These are phyloP conservation scores for Venturia effusa DNA, from an alignment of 2,329 filamentous ascomycete species.

Conservation along the genomic window DNA sequence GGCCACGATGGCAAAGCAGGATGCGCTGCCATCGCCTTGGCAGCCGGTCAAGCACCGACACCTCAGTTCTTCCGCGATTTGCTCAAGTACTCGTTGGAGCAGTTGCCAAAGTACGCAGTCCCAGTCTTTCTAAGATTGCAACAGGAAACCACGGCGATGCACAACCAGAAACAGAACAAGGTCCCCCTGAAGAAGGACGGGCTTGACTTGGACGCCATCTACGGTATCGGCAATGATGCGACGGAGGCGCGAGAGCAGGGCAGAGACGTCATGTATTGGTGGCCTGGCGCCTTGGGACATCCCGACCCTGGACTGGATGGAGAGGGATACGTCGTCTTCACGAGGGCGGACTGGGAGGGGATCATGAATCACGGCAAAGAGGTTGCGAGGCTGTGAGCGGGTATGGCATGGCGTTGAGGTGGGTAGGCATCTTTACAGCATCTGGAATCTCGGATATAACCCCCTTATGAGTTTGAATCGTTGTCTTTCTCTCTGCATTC, in stretches of 20 bases:
- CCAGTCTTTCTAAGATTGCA: conserved; percentile 61
- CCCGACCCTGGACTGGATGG: conserved; percentile 26
- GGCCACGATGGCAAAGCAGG: conserved; percentile 23
- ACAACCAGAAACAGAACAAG: conserved; percentile 77
- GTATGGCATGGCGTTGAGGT: too few species aligned
- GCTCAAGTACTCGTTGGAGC: conserved; percentile 44
- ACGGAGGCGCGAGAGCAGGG: conserved; percentile 28
- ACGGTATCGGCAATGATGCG: conserved; percentile 25
- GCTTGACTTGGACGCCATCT: conserved; percentile 44
- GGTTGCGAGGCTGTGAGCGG: conserved; percentile 7
- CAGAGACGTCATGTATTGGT: conserved; percentile 40
- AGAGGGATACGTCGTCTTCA: conserved; percentile 48
- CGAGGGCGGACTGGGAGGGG: conserved; percentile 46
- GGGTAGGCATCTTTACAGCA: too few species aligned
- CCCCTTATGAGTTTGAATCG: too few species aligned
- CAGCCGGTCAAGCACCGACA: conserved; percentile 23
- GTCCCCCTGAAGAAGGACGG: conserved; percentile 57
- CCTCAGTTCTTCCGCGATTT: conserved; percentile 40
- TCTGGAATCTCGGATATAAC: too few species aligned
- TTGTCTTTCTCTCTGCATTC: too few species aligned
- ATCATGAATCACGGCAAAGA: conserved; percentile 5
- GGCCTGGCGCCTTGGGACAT: conserved; percentile 25
- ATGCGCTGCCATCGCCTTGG: conserved; percentile 48
- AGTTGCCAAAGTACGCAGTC: conserved; percentile 63
- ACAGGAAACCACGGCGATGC: conserved; percentile 47